Evolutionary conservation across 2,329 filamentous ascomycete genomes (phyloP).

Genomic region (Epichloe baconii): DNA sequence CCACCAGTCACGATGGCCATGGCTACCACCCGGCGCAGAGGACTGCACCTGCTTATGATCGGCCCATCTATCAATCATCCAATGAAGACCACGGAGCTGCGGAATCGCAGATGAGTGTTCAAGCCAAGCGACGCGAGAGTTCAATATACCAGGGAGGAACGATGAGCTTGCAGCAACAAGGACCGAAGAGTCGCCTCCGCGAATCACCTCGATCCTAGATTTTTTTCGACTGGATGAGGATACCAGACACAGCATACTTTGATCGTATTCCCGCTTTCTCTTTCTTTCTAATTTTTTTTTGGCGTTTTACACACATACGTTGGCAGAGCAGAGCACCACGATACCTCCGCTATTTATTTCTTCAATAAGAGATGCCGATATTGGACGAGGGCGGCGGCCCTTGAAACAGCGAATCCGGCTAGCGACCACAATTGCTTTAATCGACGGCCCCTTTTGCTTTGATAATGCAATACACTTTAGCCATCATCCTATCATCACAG

Average conservation of each 20-base stretch:
- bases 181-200: constrained; percentile 38
- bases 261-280: neutral
- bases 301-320: neutral
- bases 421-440: neutral
- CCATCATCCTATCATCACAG: neutral
- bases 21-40: constrained; percentile 10
- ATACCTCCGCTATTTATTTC: constrained; percentile 15
- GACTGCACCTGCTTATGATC: constrained; percentile 23
- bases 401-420: neutral
- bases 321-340: constrained; percentile 10
- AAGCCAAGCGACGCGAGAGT: constrained; percentile 42
- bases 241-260: neutral
- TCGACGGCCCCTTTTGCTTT: neutral
- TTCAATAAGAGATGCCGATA: constrained; percentile 2
- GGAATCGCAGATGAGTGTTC: constrained; percentile 17
- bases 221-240: neutral
- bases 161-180: constrained; percentile 33
- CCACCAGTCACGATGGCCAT: constrained; percentile 13
- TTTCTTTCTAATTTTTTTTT: neutral
- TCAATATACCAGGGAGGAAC: constrained; percentile 41
- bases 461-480: neutral
- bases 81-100: constrained; percentile 12
- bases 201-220: constrained; percentile 35
- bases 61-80: constrained; percentile 20
- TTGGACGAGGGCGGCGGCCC: neutral